Base-by-base conservation (phyloP, 345 rosid species). In the Acer saccharum region DNA sequence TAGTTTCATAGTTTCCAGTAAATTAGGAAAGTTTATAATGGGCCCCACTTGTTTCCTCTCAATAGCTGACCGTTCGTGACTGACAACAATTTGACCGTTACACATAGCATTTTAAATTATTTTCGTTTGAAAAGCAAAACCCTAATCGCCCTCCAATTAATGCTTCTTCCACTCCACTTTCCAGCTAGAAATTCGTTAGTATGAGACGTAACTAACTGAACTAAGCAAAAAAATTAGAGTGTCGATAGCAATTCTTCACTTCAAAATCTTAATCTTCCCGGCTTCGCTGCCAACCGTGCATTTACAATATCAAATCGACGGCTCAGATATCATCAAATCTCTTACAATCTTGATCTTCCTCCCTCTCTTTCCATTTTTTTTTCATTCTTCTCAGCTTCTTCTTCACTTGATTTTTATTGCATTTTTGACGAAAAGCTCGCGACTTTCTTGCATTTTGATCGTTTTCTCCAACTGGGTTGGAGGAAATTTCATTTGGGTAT, bases 61-160 rank as follows among this genome's bases (percentile, higher is more conserved):
- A 13, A 63, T 72, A 63, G 61, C 78, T 68, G 69, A 83, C 87
- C 87, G 84, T 70, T 85, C 76, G 72, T n/a, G 66, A 29, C 85
- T 78, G 83, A 76, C 89, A 76, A 68, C 12, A 39, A 82, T 80
- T 68, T 82, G 91, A 90, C 93, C 95, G 97, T 92, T 90, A 78
- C 82, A 81, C 81, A 7, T 32, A 75, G 65, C 21, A 20, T 72
- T 85, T 69, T 20, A 78, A 85, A 84, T 21, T 16, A 3, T 65
- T 66, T 70, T 44, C 35, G 10, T 77, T 79, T 82, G 57, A 68
- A 61, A 63, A 80, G 2, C 1, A 54, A 41, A 32, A 9, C 66
- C 6, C 82, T 75, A 63, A 12, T 16, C 7, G 12, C 81, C 35
- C 76, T 76, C 86, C 80, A 10, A 0, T 44, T 65, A 13, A 54